phyloP scores from a whole-genome alignment of 2,329 filamentous ascomycete species.

The Apiospora arundinis region DNA sequence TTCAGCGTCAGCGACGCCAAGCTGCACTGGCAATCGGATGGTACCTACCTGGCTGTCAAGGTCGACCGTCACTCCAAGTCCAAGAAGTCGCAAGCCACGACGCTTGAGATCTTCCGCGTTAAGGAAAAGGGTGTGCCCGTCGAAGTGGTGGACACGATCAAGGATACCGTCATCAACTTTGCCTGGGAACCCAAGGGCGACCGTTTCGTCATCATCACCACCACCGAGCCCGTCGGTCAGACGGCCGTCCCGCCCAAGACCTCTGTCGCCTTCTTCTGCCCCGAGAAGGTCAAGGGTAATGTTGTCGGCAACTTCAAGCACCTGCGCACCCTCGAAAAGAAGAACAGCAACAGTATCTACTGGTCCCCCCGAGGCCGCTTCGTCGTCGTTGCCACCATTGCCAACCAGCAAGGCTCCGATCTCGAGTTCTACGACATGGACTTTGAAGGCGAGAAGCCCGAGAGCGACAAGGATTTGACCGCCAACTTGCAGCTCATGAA shows the following conservation, averaged over 20 bases:
- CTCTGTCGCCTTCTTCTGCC: constrained; percentile 92
- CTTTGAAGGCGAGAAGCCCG: constrained; percentile 95
- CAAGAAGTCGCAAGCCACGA: constrained; percentile 97
- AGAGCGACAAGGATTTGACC: constrained; percentile 90
- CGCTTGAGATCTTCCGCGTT: constrained; percentile 97
- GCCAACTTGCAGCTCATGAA: constrained; percentile 97
- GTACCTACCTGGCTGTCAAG: constrained; percentile 94
- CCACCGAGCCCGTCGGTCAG: constrained; percentile 78
- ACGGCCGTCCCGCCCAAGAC: constrained; percentile 92
- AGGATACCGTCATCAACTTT: constrained; percentile 99
- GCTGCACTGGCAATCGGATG: constrained; percentile 98
- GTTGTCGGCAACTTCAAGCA: constrained; percentile 94
- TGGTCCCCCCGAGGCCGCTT: constrained; percentile 97
- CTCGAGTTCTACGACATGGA: constrained; percentile 98
- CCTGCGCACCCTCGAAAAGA: constrained; percentile 94
- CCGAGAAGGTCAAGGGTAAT: constrained; percentile 87
- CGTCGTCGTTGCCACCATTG: constrained; percentile 90
- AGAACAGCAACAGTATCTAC: constrained; percentile 99
- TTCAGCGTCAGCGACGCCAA: constrained; percentile 99
- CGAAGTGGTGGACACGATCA: constrained; percentile 96
- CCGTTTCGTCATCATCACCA: constrained; percentile 96
- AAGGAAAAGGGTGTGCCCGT: constrained; percentile 98
- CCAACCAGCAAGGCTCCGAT: constrained; percentile 91
- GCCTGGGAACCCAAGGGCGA: constrained; percentile 99
- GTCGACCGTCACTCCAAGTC: constrained; percentile 99